A percentile compares a stretch with the other conserved stretches of the same genome.
Conservation (phyloP, 257 asterid species). For the Forsythia suspensa region DNA sequence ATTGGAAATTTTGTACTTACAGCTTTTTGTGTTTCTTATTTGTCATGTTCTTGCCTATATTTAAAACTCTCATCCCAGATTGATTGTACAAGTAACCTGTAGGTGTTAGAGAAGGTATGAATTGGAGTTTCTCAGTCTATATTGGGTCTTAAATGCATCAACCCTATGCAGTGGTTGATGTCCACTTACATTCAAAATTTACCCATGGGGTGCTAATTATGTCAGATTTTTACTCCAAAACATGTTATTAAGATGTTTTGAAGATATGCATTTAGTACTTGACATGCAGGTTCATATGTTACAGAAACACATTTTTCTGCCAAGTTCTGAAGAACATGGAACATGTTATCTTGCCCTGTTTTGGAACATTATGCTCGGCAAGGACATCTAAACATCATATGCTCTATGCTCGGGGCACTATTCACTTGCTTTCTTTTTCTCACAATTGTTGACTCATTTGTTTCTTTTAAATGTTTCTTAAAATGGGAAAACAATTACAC, state of each 20-base stretch:
- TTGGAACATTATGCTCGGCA: neutral
- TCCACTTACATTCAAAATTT: neutral
- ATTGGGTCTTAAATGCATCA: neutral
- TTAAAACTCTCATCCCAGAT: neutral
- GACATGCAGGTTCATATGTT: neutral
- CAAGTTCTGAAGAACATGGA: neutral
- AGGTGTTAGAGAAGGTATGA: neutral
- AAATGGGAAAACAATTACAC: neutral
- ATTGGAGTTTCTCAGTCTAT: neutral
- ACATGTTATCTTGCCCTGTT: neutral
- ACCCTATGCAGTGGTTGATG: neutral
- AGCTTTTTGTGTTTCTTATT: neutral
- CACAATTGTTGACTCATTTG: neutral
- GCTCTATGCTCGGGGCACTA: neutral
- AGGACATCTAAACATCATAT: neutral
- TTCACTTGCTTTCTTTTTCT: neutral
- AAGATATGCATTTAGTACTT: neutral
- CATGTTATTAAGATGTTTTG: neutral
- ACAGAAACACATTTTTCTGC: neutral
- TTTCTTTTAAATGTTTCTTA: neutral
- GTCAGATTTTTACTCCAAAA: neutral
- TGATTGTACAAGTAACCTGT: neutral
- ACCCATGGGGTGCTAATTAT: neutral
- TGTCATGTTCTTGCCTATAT: neutral
- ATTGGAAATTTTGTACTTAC: neutral